phyloP scores from a whole-genome alignment of 225 moss, liverwort and hornwort genomes.

The Straminergon stramineum region DNA sequence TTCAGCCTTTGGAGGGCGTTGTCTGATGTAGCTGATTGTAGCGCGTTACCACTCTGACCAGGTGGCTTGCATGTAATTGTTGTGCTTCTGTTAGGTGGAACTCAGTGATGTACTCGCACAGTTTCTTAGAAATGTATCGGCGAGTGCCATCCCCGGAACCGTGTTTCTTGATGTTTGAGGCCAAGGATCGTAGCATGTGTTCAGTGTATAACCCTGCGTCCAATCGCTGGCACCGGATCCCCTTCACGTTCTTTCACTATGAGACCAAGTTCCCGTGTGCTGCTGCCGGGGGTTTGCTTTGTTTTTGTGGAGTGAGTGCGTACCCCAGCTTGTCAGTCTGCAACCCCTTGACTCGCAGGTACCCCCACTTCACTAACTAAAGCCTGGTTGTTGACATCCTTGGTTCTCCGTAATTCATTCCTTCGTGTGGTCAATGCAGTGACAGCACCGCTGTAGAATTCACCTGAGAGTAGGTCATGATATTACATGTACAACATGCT shows the following conservation, averaged over 20 bases:
- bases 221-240: slow-evolving; percentile 91
- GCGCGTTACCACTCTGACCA: neutral
- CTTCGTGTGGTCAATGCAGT: neutral
- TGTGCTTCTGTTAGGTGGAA: slow-evolving; percentile 53
- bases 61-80: neutral
- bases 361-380: neutral
- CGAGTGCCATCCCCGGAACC: slow-evolving; percentile 77
- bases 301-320: slow-evolving; percentile 97
- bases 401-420: neutral
- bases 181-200: slow-evolving; percentile 98
- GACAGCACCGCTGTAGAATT: neutral
- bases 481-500: neutral
- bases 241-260: slow-evolving; percentile 97
- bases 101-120: slow-evolving; percentile 96
- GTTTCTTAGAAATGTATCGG: slow-evolving; percentile 94
- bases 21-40: neutral
- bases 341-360: slow-evolving; percentile 92
- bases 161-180: slow-evolving; percentile 98
- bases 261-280: slow-evolving; percentile 98
- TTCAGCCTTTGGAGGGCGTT: neutral
- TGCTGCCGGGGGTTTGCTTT: slow-evolving; percentile 87
- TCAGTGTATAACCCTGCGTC: slow-evolving; percentile 79
- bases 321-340: slow-evolving; percentile 96
- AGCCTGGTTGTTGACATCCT: neutral
- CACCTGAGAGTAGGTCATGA: neutral